Evolutionary conservation across 2,329 filamentous ascomycete genomes (phyloP), one percentile per base, ranked within the genome.

Genomic region (Pleochaeta shiraiana): DNA sequence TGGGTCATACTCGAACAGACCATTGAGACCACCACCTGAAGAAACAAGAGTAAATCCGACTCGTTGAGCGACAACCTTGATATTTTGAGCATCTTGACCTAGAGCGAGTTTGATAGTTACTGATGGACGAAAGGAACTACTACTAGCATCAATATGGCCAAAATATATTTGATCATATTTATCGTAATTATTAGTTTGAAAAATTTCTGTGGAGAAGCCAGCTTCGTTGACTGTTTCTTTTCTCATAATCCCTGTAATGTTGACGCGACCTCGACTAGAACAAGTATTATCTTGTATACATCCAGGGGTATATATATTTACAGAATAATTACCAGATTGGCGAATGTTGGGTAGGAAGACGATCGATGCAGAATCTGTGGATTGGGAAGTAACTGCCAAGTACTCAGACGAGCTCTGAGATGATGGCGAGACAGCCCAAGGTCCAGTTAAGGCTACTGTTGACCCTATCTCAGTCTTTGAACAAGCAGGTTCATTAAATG

Each of bases 111-210:
- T 80, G 55, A 98, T 76, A 0, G 87, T 95, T 63, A 98, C 84
- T 4, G 82, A 83, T 16, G 92, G 90, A 50, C 84, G 84, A 78
- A 96, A 96, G 24, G 80, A 81, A 67, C 77, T 77, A 11, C 82
- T 85, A 64, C 81, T 84, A 64, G 85, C 84, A 72, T 97, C 90
- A 64, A 98, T 83, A 68, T 84, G 84, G 59, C 91, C 93, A 68
- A 86, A 87, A 75, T 90, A 95, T 65, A 98, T 84, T 69, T 88
- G 85, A 72, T 98, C 93, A 72, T 95, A 97, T 75, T 98, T 98
- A 77, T 97, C 92, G 73, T 86, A 95, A 73, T 95, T 82, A 75
- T 98, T 98, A 21, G 91, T 95, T 74, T 98, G 93, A 72, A 82
- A 95, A 7, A 96, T 76, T 0, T 81, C 79, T 0, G 79, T 82